Evolutionary conservation across 306 rosid genomes (phyloP).

Genomic region (Cicer pinnatifidum): DNA sequence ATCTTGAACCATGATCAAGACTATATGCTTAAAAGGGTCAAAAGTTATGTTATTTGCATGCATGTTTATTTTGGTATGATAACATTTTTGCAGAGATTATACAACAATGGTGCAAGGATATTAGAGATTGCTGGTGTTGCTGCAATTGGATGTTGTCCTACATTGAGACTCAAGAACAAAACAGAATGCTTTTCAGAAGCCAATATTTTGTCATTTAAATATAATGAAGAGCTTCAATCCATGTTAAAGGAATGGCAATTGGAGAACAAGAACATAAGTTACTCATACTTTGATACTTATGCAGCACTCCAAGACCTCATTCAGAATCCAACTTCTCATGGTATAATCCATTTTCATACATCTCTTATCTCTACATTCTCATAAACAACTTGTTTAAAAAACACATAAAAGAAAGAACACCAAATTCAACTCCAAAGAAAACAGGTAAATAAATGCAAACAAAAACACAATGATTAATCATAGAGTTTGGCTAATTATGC

Average conservation of each 20-base stretch:
- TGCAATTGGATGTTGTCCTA: constrained; percentile 80
- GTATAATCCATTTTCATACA: constrained; percentile 43
- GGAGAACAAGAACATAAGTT: constrained; percentile 50
- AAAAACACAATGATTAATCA: too few relatives aligned
- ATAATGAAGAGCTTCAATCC: constrained; percentile 56
- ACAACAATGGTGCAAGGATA: constrained; percentile 65
- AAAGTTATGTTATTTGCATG: background rate
- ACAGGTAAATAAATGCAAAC: too few relatives aligned
- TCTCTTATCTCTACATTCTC: background rate
- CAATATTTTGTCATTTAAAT: constrained; percentile 49
- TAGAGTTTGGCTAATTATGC: too few relatives aligned
- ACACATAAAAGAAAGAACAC: too few relatives aligned
- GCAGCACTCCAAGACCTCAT: constrained; percentile 49
- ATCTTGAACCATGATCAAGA: background rate
- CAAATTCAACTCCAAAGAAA: too few relatives aligned
- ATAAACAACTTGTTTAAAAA: background rate
- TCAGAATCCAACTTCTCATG: constrained; percentile 56
- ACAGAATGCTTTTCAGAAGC: constrained; percentile 60
- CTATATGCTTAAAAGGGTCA: background rate
- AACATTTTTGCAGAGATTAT: constrained; percentile 56
- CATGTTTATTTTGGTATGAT: background rate
- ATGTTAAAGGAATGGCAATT: constrained; percentile 54
- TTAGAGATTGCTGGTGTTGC: constrained; percentile 64
- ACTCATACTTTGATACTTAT: constrained; percentile 71
- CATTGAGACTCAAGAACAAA: constrained; percentile 55